Evolutionary conservation across 2,329 filamentous ascomycete species (phyloP), one percentile per base, ranked within the genome.

Genomic region (Diaporthe velutina): DNA sequence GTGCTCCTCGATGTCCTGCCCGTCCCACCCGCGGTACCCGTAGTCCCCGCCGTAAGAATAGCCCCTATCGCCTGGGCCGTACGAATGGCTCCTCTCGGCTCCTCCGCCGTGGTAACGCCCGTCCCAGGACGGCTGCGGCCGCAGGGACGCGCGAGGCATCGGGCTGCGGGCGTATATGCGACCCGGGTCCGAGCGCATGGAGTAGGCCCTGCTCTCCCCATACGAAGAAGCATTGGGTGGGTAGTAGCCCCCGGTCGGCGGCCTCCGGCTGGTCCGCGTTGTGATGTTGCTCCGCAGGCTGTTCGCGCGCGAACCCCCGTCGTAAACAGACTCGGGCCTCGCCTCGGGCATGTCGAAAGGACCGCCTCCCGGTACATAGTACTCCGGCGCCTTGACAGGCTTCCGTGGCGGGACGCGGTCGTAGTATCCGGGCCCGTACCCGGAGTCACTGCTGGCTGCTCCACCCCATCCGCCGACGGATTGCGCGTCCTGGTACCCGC

Each of bases 401-500:
- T 61, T 22, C 70, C 22, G 57, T n/a, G 19, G 57, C n/a, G 57
- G 28, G 12, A 42, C 57, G 45, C 70, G 70, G 48, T 64, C 70
- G 45, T 64, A 72, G 17, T 72, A 64, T 25, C 70, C 70, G 28
- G 70, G 55, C 15, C 55, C 70, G 45, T 71, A 71, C 25, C 70
- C 70, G 19, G 70, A 72, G 57, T 72, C 70, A 22, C 70, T 72
- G 45, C 70, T 72, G 7, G 70, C 68, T 4, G 40, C 70, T 10
- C 57, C 42, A 7, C 70, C 42, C 1, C 45, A 55, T 1, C 55
- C 55, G 19, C 15, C 66, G 13, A 35, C 25, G 12, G n/a, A 38
- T 5, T 54, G 50, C 5, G 57, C 70, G 42, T 72, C 70, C 33
- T 72, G 70, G 42, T 72, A 72, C 25, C 70, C 70, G 70, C 70